Base-by-base conservation (phyloP, 768 basidiomycete genomes). In the Fibroporia radiculosa region DNA sequence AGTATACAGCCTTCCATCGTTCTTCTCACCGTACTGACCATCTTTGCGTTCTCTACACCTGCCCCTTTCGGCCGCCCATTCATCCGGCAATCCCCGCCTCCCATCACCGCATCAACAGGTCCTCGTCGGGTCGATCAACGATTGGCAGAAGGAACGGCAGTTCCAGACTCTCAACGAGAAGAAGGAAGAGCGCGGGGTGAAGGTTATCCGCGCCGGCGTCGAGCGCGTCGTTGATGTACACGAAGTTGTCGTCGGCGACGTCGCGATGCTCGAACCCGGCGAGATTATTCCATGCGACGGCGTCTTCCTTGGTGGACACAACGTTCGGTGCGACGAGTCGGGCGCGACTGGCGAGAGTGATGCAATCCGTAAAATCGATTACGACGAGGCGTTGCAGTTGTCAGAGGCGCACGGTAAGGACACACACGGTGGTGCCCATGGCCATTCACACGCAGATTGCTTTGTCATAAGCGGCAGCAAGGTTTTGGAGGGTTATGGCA, bases 121-220 rank as follows among this genome's bases (percentile, higher is more conserved):
- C 46, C 56, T 91, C 33, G 95, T 99, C 45, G 95, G 95, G 24
- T 92, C 93, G 11, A 53, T 97, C 34, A 98, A 97, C 57, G 96
- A 99, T 64, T 99, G 89, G 85, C 93, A 97, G 65, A 98, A 98
- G 65, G 96, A 99, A 63, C 82, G 82, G 1, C 96, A 98, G 65
- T 99, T 99, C 71, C 81, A 84, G 56, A 72, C 70, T 16, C 75
- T 99, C 32, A 98, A 97, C 58, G 88, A 86, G 54, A 86, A 93
- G 66, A 95, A 95, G 65, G 95, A 98, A 45, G 96, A 95, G 54
- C 86, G 96, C 22, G 78, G 75, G 51, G 77, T 95, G 61, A 92
- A 88, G 66, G 89, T 87, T 34, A 52, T 53, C 25, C 57, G 56
- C 7, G 51, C 53, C 33, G 63, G 57, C 19, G 48, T 50, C 51